phyloP scores from a whole-genome alignment of 108 stramenopile species.

The Stephanodiscus minutulus region DNA sequence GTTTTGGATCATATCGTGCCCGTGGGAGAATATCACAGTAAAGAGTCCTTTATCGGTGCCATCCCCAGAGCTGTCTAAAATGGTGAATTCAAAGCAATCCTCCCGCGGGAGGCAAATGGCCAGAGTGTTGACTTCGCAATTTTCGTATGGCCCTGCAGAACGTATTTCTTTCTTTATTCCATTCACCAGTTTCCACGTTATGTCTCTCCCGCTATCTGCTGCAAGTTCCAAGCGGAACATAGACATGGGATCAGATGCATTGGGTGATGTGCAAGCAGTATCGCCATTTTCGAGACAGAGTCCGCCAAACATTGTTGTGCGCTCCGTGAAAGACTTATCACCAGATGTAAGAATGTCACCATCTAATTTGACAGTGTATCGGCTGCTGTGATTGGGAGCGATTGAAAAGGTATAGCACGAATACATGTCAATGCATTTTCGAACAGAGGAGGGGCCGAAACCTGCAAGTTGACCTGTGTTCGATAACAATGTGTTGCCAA shows the following conservation, averaged over 20 bases:
- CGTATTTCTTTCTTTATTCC: slow-evolving; percentile 13
- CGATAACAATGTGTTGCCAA: slow-evolving; percentile 21
- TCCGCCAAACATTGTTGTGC: slow-evolving; percentile 34
- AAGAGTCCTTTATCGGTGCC: slow-evolving; percentile 15
- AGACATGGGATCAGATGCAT: slow-evolving; percentile 12
- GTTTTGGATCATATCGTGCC: slow-evolving; percentile 27
- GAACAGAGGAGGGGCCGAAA: slow-evolving; percentile 6
- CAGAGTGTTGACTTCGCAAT: slow-evolving; percentile 34
- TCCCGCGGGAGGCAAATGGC: slow-evolving; percentile 31
- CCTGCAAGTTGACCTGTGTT: slow-evolving; percentile 1
- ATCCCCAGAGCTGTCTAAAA: slow-evolving; percentile 8
- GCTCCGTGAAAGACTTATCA: slow-evolving; percentile 13
- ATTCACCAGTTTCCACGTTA: slow-evolving; percentile 34
- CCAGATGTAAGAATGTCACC: slow-evolving; percentile 19
- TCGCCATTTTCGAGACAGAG: slow-evolving; percentile 26
- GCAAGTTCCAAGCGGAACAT: slow-evolving; percentile 38
- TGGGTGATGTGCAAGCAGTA: slow-evolving; percentile 10
- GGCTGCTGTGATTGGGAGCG: slow-evolving; percentile 2
- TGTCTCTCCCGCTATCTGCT: slow-evolving; percentile 10
- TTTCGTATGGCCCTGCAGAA: slow-evolving; percentile 38
- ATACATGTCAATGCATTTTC: slow-evolving; percentile 19
- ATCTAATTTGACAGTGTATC: slow-evolving; percentile 30
- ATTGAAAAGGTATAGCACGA: slow-evolving; percentile 33
- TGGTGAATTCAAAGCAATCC: slow-evolving; percentile 37
- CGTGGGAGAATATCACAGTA: slow-evolving; percentile 31